Percentiles rank a stretch among this genome's conserved stretches.
Evolutionary conservation across 2,329 filamentous ascomycete genomes (phyloP).

Genomic region (Eurotiales sp.): DNA sequence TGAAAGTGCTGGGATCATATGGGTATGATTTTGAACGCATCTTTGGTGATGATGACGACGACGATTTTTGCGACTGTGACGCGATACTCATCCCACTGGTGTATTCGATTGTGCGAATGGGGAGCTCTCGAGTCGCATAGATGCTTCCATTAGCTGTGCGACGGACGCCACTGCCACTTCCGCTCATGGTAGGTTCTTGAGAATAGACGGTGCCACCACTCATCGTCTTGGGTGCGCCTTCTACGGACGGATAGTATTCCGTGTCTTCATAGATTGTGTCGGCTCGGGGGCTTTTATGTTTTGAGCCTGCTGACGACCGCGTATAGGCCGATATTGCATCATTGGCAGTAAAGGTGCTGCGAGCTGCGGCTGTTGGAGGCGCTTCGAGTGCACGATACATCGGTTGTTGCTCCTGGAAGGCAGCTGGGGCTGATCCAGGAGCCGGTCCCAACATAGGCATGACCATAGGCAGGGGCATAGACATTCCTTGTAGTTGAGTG

Average conservation of each 20-base stretch:
- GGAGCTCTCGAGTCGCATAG: slow-evolving; percentile 32
- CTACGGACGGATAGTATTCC: slow-evolving; percentile 24
- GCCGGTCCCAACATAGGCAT: slow-evolving; percentile 13
- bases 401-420: slow-evolving; percentile 21
- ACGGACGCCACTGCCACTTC: slow-evolving; percentile 20
- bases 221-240: neutral
- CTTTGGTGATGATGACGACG: slow-evolving; percentile 16
- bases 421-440: neutral
- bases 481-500: slow-evolving; percentile 5
- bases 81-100: slow-evolving; percentile 11
- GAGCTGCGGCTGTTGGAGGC: slow-evolving; percentile 18
- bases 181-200: slow-evolving; percentile 19
- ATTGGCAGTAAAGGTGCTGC: slow-evolving; percentile 27
- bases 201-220: slow-evolving; percentile 21
- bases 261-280: slow-evolving; percentile 40
- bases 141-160: slow-evolving; percentile 37
- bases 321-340: slow-evolving; percentile 28
- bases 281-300: slow-evolving; percentile 40
- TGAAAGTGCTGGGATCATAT: slow-evolving; percentile 36
- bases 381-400: slow-evolving; percentile 32
- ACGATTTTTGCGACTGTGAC: neutral
- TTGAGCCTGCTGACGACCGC: slow-evolving; percentile 31
- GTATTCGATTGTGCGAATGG: slow-evolving; percentile 40
- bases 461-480: slow-evolving; percentile 10
- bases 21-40: slow-evolving; percentile 23